These are phyloP conservation scores for Chaetomidium leptoderma DNA, from an alignment of 495 filamentous ascomycete species.

Conservation along the genomic window DNA sequence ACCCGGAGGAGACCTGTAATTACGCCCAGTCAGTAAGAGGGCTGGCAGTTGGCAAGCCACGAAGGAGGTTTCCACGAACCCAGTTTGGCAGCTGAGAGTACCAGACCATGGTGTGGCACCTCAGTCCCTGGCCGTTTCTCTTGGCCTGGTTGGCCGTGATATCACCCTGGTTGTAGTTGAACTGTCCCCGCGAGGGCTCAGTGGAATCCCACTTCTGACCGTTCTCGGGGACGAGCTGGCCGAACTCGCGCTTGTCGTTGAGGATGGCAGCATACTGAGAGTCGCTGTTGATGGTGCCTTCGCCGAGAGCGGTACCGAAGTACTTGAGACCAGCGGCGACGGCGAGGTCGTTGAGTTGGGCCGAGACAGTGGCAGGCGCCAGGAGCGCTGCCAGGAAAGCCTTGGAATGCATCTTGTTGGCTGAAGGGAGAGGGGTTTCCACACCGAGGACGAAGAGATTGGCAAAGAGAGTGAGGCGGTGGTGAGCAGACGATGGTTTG, in stretches of 20 bases:
- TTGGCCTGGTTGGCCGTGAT: slow-evolving; percentile 48
- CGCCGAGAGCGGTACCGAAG: slow-evolving; percentile 58
- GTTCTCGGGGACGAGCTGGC: slow-evolving; percentile 57
- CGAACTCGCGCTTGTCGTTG: slow-evolving; percentile 52
- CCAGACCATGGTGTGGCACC: slow-evolving; percentile 63
- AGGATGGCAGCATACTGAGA: slow-evolving; percentile 44
- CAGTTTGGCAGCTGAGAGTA: slow-evolving; percentile 56
- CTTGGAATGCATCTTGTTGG: slow-evolving; percentile 24
- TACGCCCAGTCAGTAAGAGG: neutral
- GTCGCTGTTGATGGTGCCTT: slow-evolving; percentile 47
- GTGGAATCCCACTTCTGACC: slow-evolving; percentile 52
- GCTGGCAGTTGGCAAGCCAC: neutral
- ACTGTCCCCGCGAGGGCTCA: slow-evolving; percentile 39
- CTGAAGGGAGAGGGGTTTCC: neutral
- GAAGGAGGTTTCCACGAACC: slow-evolving; percentile 29
- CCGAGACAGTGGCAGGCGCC: slow-evolving; percentile 30
- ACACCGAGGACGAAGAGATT: neutral
- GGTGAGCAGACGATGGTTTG: neutral
- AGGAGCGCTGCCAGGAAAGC: slow-evolving; percentile 26
- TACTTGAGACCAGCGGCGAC: slow-evolving; percentile 50
- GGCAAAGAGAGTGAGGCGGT: neutral
- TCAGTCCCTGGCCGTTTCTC: slow-evolving; percentile 50
- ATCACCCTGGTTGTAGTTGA: slow-evolving; percentile 50
- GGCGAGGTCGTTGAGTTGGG: slow-evolving; percentile 50
- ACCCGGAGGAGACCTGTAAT: slow-evolving; percentile 39